Percentiles rank a stretch among this genome's conserved stretches.
phyloP scores from a whole-genome alignment of 768 basidiomycete genomes.

The Rhodotorula kratochvilovae region DNA sequence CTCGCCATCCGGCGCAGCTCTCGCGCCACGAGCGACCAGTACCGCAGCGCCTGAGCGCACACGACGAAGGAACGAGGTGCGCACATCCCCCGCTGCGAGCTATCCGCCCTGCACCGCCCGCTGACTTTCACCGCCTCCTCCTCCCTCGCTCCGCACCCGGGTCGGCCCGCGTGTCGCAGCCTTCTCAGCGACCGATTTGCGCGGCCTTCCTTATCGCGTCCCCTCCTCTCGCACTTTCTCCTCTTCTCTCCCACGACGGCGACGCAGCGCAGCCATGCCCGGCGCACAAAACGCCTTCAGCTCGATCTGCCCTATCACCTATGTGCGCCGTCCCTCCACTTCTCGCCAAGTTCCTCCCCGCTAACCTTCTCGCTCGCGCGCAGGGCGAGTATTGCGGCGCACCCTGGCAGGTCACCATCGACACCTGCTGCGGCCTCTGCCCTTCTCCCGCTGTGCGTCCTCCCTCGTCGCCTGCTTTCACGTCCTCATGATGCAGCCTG shows the following conservation, averaged over 20 bases:
- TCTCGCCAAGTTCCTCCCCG: not conserved
- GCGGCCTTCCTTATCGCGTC: not conserved
- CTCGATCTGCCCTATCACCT: not conserved
- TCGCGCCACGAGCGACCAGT: too few species aligned
- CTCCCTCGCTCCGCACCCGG: too few species aligned
- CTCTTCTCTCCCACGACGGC: too few species aligned
- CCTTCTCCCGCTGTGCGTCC: not conserved
- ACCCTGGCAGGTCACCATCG: not conserved
- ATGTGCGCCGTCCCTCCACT: not conserved
- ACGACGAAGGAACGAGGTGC: too few species aligned
- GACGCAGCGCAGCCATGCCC: not conserved
- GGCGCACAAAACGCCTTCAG: slow-evolving; percentile 7
- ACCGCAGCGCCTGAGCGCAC: too few species aligned
- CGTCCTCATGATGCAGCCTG: not conserved
- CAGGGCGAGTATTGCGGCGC: slow-evolving; percentile 13
- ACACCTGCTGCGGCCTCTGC: slow-evolving; percentile 12
- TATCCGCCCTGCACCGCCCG: too few species aligned
- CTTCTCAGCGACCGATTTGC: too few species aligned
- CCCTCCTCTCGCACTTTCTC: not conserved
- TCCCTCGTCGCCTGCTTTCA: not conserved
- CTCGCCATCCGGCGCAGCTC: too few species aligned
- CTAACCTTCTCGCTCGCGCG: not conserved
- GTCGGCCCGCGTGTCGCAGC: too few species aligned
- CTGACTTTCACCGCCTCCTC: too few species aligned
- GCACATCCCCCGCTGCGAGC: too few species aligned